Percentiles rank a stretch among this genome's conserved stretches.
phyloP scores from a whole-genome alignment of 192 early-diverging fungal genomes.

The Thamnidium elegans region DNA sequence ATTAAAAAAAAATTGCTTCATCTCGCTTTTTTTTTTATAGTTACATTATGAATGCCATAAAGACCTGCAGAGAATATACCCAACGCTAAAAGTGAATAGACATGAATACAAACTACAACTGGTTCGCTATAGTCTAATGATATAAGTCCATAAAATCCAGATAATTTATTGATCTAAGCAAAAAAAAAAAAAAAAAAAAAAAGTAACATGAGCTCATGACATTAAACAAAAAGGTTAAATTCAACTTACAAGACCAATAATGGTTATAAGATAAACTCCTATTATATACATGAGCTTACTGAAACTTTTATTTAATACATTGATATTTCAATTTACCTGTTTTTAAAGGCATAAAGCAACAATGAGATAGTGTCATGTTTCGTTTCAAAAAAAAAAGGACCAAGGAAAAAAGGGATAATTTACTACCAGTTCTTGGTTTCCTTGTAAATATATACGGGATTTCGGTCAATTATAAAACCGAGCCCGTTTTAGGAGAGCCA shows the following conservation, averaged over 20 bases:
- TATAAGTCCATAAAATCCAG: slow-evolving; percentile 36
- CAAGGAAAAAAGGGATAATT: too few relatives aligned
- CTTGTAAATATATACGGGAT: too few relatives aligned
- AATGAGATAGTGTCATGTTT: too few relatives aligned
- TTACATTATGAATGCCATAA: slow-evolving; percentile 35
- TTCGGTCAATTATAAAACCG: too few relatives aligned
- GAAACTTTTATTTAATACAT: neutral
- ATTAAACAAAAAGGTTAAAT: neutral
- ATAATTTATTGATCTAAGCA: slow-evolving; percentile 38
- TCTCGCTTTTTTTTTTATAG: neutral
- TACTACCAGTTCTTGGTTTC: too few relatives aligned
- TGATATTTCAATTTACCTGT: slow-evolving; percentile 7
- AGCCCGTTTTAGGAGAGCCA: too few relatives aligned
- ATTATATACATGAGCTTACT: neutral
- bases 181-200: too few relatives aligned
- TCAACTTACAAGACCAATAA: slow-evolving; percentile 16
- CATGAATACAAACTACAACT: slow-evolving; percentile 19
- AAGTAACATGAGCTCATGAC: neutral
- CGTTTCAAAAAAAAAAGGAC: too few relatives aligned
- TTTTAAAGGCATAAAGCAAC: slow-evolving; percentile 11
- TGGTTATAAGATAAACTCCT: slow-evolving; percentile 20
- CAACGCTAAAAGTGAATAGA: slow-evolving; percentile 32
- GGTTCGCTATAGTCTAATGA: slow-evolving; percentile 25
- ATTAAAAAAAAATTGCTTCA: neutral
- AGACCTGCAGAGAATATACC: slow-evolving; percentile 20